A percentile compares a stretch with the other conserved stretches of the same genome.
Conservation (phyloP, 2,329 filamentous ascomycete genomes). For the Microcyclosporella mali region DNA sequence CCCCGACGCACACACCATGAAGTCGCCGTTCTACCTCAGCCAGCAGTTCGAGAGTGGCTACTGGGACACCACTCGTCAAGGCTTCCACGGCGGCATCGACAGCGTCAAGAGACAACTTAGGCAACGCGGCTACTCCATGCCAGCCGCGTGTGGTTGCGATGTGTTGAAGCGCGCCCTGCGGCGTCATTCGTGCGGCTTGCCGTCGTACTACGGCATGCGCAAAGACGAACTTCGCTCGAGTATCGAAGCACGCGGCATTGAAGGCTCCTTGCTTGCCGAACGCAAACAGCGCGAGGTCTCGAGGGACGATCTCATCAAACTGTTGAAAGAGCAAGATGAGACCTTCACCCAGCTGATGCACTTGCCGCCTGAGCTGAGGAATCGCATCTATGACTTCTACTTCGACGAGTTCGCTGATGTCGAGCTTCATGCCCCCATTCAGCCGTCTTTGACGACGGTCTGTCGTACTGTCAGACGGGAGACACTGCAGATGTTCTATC, state of each 20-base stretch:
- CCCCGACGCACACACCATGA: too few relatives aligned
- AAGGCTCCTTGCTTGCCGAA: background rate
- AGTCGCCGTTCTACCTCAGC: too few relatives aligned
- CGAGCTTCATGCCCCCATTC: slow-evolving; percentile 3
- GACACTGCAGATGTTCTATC: slow-evolving; percentile 12
- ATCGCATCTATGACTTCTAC: background rate
- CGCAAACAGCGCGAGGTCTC: too few relatives aligned
- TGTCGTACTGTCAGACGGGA: slow-evolving; percentile 7
- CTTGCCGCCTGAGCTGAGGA: background rate
- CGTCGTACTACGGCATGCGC: background rate
- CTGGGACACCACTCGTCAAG: too few relatives aligned
- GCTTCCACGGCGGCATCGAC: too few relatives aligned
- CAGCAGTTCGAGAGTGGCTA: too few relatives aligned
- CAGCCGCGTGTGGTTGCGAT: too few relatives aligned
- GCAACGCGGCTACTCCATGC: too few relatives aligned
- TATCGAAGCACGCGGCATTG: background rate
- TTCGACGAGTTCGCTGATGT: background rate
- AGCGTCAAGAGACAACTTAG: background rate
- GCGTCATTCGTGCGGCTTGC: slow-evolving; percentile 1
- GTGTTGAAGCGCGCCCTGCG: background rate
- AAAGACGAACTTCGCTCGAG: slow-evolving; percentile 1
- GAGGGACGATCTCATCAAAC: background rate
- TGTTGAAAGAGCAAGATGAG: background rate
- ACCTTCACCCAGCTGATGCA: background rate
- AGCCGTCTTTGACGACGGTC: slow-evolving; percentile 11